phyloP scores from a whole-genome alignment of 164 flowering plant genomes.

The Saururus chinensis region DNA sequence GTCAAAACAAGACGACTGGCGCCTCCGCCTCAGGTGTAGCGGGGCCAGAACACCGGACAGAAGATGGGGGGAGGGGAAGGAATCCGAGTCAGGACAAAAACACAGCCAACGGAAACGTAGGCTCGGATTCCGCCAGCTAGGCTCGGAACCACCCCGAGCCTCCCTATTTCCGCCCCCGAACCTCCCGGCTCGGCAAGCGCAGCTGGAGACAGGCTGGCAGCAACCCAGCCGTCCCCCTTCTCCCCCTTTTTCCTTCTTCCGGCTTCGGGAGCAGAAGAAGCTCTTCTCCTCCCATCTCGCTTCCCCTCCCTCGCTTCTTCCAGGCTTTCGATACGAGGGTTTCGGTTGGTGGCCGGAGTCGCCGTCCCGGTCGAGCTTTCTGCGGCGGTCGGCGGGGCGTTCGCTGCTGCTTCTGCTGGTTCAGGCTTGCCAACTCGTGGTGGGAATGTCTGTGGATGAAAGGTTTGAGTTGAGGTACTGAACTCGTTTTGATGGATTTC shows the following conservation, averaged over 20 bases:
- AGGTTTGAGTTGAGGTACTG: not conserved
- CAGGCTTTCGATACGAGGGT: too few species aligned
- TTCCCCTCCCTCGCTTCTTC: conserved; percentile 2
- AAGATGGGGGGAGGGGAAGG: too few species aligned
- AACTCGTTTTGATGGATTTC: not conserved
- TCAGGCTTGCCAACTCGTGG: not conserved
- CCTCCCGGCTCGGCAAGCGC: conserved; percentile 9
- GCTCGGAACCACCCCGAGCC: conserved; percentile 6
- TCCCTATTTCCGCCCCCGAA: too few species aligned
- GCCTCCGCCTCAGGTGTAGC: too few species aligned
- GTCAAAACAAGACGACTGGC: too few species aligned
- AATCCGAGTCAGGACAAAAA: not conserved
- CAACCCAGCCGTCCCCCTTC: conserved; percentile 25
- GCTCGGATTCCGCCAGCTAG: conserved; percentile 14
- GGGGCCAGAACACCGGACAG: too few species aligned
- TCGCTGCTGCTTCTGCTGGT: conserved; percentile 1
- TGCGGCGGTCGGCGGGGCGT: not conserved
- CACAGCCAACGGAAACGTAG: conserved; percentile 9
- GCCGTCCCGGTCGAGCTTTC: conserved; percentile 6
- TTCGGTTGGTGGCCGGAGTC: too few species aligned
- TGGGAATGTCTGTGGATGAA: not conserved
- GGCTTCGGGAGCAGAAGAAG: too few species aligned
- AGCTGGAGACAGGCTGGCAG: conserved; percentile 62
- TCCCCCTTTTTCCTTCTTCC: conserved; percentile 15
- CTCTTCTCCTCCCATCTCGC: conserved; percentile 9